phyloP scores from a whole-genome alignment of 208 protist genomes.

The Lotmaria passim region DNA sequence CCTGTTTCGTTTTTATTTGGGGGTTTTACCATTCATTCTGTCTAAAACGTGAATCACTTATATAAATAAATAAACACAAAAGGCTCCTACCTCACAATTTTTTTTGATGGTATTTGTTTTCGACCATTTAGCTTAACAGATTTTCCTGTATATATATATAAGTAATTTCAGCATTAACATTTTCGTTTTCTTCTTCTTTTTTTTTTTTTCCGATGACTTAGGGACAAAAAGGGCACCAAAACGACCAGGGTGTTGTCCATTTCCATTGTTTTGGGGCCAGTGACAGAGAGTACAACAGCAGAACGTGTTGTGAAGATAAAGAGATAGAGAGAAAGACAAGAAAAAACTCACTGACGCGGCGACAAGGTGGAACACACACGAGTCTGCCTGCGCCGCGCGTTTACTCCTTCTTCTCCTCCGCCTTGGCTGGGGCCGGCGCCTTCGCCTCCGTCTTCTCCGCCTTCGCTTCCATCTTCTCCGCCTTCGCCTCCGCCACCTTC shows the following conservation, averaged over 20 bases:
- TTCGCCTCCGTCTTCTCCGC: too few species aligned
- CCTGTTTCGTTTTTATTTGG: neutral
- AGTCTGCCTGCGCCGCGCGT: conserved; percentile 13
- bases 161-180: too few species aligned
- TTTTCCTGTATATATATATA: neutral
- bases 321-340: neutral
- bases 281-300: conserved; percentile 12
- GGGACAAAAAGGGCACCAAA: conserved; percentile 17
- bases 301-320: neutral
- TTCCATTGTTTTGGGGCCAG: conserved; percentile 5
- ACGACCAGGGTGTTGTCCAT: conserved; percentile 4
- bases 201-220: conserved; percentile 6
- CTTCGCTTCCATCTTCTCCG: too few species aligned
- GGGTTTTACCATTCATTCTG: neutral
- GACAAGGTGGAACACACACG: conserved; percentile 13
- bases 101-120: conserved; percentile 26
- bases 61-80: too few species aligned
- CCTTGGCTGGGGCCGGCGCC: neutral
- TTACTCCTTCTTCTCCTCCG: conserved; percentile 19
- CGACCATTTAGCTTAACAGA: neutral
- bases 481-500: conserved; percentile 3
- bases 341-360: conserved; percentile 20
- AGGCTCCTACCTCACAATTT: neutral
- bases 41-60: neutral
- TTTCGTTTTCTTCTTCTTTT: conserved; percentile 22